A percentile compares a stretch with the other conserved stretches of the same genome.
phyloP scores from a whole-genome alignment of 2,329 filamentous ascomycete genomes.

The Fusarium sp. region DNA sequence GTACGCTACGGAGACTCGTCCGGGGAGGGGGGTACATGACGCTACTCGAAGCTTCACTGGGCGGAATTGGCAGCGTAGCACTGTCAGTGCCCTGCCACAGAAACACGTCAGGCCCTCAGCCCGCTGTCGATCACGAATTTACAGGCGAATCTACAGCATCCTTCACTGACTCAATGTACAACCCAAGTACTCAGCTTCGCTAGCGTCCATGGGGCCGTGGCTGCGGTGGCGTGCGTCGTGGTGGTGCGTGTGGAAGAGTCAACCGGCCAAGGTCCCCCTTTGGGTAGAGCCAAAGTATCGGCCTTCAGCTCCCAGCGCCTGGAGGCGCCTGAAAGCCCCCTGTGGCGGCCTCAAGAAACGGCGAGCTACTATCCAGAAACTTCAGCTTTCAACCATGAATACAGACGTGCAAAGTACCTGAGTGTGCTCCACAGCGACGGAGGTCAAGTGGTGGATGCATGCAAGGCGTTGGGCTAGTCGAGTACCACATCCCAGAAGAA shows the following conservation, averaged over 20 bases:
- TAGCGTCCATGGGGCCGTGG: slow-evolving; percentile 42
- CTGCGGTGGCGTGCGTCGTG: slow-evolving; percentile 42
- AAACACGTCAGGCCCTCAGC: not conserved
- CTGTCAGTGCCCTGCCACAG: not conserved
- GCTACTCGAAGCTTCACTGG: slow-evolving; percentile 10
- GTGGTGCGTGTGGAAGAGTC: slow-evolving; percentile 33
- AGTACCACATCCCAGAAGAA: slow-evolving; percentile 38
- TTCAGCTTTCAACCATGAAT: slow-evolving; percentile 4
- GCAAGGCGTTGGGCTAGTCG: slow-evolving; percentile 43
- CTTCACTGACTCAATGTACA: slow-evolving; percentile 5
- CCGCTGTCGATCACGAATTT: not conserved
- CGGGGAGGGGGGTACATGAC: slow-evolving; percentile 31
- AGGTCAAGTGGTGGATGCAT: slow-evolving; percentile 41
- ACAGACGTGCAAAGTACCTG: slow-evolving; percentile 27
- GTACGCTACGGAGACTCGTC: slow-evolving; percentile 33
- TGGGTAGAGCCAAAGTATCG: slow-evolving; percentile 26
- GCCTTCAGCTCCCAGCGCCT: not conserved
- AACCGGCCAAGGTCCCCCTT: slow-evolving; percentile 21
- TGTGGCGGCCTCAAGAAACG: not conserved
- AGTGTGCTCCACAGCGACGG: slow-evolving; percentile 33
- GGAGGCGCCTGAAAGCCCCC: slow-evolving; percentile 1
- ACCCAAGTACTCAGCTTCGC: slow-evolving; percentile 26
- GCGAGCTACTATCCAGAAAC: slow-evolving; percentile 24
- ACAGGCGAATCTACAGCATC: not conserved
- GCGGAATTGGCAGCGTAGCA: not conserved